Base-by-base conservation (phyloP, 139 green algal genomes). In the Nannochloris sp. region DNA sequence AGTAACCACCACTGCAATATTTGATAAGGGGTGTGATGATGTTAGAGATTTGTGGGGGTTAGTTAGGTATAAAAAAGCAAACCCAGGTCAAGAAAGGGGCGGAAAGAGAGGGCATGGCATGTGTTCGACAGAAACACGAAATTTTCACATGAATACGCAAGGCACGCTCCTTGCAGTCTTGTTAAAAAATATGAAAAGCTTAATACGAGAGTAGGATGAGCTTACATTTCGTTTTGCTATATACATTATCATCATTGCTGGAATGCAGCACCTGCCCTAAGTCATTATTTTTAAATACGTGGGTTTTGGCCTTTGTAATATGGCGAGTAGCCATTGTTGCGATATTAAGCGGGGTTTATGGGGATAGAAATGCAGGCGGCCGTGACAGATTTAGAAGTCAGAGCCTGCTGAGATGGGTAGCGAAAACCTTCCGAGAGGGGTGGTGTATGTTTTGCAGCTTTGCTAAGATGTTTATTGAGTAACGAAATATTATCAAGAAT, bases 1-100 rank as follows among this genome's bases (percentile, higher is more conserved):
- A 6, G 89, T 96, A 54, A 80, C 75, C 3, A 88, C 68, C 2
- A 92, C 81, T 85, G 60, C 54, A 58, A 9, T 23, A 54, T 30
- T 54, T 6, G 6, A 54, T 54, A 25, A 9, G 6, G 24, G 15
- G 24, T 54, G 10, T 23, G 13, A 8, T 24, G 15, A 54, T 24
- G 61, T n/a, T n/a, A n/a, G n/a, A n/a, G n/a, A n/a, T n/a, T n/a
- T n/a, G n/a, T n/a, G n/a, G n/a, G n/a, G n/a, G n/a, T n/a, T n/a
- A n/a, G n/a, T n/a, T n/a, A n/a, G n/a, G n/a, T n/a, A n/a, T n/a
- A n/a, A n/a, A n/a, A n/a, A n/a, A n/a, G n/a, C n/a, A n/a, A n/a
- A n/a, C n/a, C n/a, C n/a, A n/a, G n/a, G n/a, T n/a, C n/a, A n/a
- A n/a, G n/a, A n/a, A n/a, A n/a, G n/a, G n/a, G n/a, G n/a, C n/a